Evolutionary conservation across 768 basidiomycete genomes (phyloP).

Genomic region (Strobilomyces dryophilus): DNA sequence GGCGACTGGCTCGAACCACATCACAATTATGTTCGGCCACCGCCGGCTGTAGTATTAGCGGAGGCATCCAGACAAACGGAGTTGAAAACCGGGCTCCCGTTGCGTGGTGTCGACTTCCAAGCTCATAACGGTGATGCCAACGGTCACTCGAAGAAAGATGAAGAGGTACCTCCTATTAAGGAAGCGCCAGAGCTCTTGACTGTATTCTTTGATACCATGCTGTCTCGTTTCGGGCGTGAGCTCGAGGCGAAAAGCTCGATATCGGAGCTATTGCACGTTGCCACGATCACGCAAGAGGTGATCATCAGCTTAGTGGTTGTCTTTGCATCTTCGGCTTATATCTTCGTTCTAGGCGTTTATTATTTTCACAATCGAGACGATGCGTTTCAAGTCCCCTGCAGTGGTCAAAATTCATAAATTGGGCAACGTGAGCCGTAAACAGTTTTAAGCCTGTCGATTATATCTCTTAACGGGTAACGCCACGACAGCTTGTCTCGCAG

Average conservation of each 20-base stretch:
- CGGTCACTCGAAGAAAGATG: conserved; percentile 60
- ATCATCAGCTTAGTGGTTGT: neutral
- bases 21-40: conserved; percentile 70
- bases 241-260: conserved; percentile 39
- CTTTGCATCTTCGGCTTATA: neutral
- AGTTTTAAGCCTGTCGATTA: neutral
- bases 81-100: conserved; percentile 62
- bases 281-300: conserved; percentile 74
- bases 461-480: conserved; percentile 4
- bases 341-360: conserved; percentile 55
- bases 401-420: conserved; percentile 72
- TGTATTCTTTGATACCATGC: conserved; percentile 61
- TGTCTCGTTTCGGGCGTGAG: conserved; percentile 45
- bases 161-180: conserved; percentile 62
- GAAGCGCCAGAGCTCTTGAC: conserved; percentile 54
- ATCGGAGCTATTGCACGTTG: conserved; percentile 65
- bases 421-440: conserved; percentile 49
- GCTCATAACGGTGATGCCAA: conserved; percentile 29
- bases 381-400: conserved; percentile 68
- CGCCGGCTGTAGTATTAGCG: conserved; percentile 62
- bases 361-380: conserved; percentile 62
- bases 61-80: conserved; percentile 73
- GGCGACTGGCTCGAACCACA: conserved; percentile 76
- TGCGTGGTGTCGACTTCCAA: conserved; percentile 56
- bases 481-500: conserved; percentile 56